Base-by-base conservation (phyloP, 2,329 filamentous ascomycete genomes). In the Cladosporium sp. region DNA sequence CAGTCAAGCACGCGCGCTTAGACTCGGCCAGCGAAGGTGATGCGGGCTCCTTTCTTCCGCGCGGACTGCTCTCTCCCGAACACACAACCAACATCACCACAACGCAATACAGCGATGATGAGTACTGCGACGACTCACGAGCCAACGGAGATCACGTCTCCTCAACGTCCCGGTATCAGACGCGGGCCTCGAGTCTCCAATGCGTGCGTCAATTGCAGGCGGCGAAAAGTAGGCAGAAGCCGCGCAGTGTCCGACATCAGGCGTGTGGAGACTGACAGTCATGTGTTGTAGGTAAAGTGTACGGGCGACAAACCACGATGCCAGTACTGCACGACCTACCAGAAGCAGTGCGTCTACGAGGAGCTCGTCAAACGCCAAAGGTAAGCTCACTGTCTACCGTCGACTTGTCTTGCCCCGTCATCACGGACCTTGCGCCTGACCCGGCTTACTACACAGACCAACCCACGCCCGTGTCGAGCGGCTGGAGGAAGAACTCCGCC, bases 141-240 rank as follows among this genome's bases (percentile, higher is more conserved):
- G n/a, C 28, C 49, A n/a, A 47, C 49, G 15, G 60, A 55, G 26
- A 34, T 41, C 34, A 59, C 47, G 5, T 64, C 51, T 34, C 34
- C 60, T 55, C 60, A 28, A 5, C 60, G 38, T 10, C 24, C 51
- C 14, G 34, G 32, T 18, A 36, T 30, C 24, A 64, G 51, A 64
- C 49, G 60, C 21, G 60, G 60, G 2, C 60, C 60, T n/a, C 32
- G 60, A 36, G 60, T 64, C 11, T 64, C 60, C 2, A 64, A 64
- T 12, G 60, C 60, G 32, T 64, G 60, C 30, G 60, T 64, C 60
- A 64, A 64, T 55, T 64, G 60, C 18, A 54, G 60, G 26, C 34
- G 60, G 10, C 60, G 60, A 15, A 64, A 64, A 21, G 60, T 64
- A 44, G 5, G 24, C 38, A 18, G 18, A 4, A 11, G 26, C 8